phyloP scores from a whole-genome alignment of 116 monocot species.

The Trichopus zeylanicus region DNA sequence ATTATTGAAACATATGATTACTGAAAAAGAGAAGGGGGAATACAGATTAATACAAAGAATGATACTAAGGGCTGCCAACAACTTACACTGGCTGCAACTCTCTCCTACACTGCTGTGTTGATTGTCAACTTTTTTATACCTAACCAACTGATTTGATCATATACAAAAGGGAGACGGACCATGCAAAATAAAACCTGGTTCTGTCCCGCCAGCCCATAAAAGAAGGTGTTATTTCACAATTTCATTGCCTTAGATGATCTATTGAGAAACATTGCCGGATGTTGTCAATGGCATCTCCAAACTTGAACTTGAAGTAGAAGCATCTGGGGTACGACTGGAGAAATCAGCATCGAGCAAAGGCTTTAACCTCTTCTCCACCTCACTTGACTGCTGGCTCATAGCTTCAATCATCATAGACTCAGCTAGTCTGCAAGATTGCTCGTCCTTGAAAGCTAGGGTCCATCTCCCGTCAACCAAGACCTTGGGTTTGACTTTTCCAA shows the following conservation, averaged over 20 bases:
- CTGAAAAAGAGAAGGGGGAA: neutral
- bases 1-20: neutral
- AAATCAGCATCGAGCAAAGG: slow-evolving; percentile 34
- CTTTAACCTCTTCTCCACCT: slow-evolving; percentile 44
- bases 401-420: slow-evolving; percentile 65
- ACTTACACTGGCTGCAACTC: neutral
- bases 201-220: neutral
- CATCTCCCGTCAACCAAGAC: slow-evolving; percentile 83
- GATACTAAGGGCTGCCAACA: neutral
- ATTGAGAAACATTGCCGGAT: neutral
- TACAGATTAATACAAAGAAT: neutral
- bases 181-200: neutral
- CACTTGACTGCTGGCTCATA: slow-evolving; percentile 32
- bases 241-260: neutral
- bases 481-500: slow-evolving; percentile 37
- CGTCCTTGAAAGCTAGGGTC: slow-evolving; percentile 85
- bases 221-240: neutral
- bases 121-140: neutral
- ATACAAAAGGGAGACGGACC: neutral
- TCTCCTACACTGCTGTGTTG: neutral
- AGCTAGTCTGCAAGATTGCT: slow-evolving; percentile 62
- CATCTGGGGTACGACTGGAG: neutral
- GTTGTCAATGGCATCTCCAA: neutral
- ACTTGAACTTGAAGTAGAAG: too few species aligned
- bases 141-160: slow-evolving; percentile 1